These are phyloP conservation scores for Betula pendula DNA, from an alignment of 306 rosid genomes.

Conservation along the genomic window DNA sequence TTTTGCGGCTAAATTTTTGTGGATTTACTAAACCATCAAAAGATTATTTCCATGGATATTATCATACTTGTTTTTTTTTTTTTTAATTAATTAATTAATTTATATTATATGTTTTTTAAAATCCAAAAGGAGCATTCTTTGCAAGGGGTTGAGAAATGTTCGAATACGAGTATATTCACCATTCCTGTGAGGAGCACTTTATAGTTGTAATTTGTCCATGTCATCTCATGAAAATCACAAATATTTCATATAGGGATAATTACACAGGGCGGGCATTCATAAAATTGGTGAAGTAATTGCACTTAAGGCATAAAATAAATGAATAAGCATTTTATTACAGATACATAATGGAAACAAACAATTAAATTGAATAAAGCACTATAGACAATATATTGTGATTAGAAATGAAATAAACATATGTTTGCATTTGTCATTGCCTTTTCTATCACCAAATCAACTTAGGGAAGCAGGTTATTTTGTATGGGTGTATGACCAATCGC, in stretches of 20 bases:
- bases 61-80: not conserved
- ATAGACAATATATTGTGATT: not conserved
- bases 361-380: too few species aligned
- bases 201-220: too few species aligned
- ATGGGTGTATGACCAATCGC: slow-evolving; percentile 43
- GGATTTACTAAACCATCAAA: slow-evolving; percentile 39
- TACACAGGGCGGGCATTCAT: too few species aligned
- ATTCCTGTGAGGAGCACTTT: slow-evolving; percentile 43
- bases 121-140: slow-evolving; percentile 3
- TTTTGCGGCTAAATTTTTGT: slow-evolving; percentile 28
- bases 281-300: too few species aligned
- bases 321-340: too few species aligned
- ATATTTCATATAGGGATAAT: too few species aligned
- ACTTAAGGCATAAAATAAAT: too few species aligned
- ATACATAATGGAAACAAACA: too few species aligned
- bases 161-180: not conserved
- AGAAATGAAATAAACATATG: not conserved
- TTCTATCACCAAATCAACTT: slow-evolving; percentile 12
- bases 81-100: too few species aligned
- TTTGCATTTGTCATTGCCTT: too few species aligned
- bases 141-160: not conserved
- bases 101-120: not conserved
- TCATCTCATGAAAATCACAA: too few species aligned
- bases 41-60: slow-evolving; percentile 25
- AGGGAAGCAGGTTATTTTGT: not conserved